Conservation (phyloP, 176 grass and related monocot species). For the Tillandsia leiboldiana region DNA sequence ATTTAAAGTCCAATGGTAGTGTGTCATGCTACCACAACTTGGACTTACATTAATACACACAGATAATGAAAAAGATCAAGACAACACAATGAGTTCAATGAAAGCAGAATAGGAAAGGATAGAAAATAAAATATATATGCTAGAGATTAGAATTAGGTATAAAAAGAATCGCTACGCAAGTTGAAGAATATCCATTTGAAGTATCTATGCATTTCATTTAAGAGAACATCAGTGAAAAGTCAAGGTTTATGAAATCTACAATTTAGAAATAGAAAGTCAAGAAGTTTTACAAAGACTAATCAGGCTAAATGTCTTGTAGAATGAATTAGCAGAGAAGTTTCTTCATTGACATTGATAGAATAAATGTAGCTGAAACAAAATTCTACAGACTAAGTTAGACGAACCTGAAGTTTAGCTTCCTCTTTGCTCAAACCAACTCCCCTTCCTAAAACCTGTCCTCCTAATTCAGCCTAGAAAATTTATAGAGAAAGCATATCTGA, state of each 20-base stretch:
- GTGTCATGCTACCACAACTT: background rate
- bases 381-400: conserved; percentile 3
- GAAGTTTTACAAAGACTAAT: too few relatives aligned
- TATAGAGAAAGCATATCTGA: conserved; percentile 8
- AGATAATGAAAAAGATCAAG: too few relatives aligned
- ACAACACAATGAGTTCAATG: too few relatives aligned
- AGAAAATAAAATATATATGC: too few relatives aligned
- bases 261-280: too few relatives aligned
- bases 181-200: too few relatives aligned
- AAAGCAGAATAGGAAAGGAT: too few relatives aligned
- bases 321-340: background rate
- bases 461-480: conserved; percentile 53
- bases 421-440: conserved; percentile 47
- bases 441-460: conserved; percentile 50
- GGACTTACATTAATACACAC: background rate
- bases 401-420: conserved; percentile 55
- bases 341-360: background rate
- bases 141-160: too few relatives aligned
- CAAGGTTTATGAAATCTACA: too few relatives aligned
- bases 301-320: background rate
- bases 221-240: too few relatives aligned
- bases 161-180: too few relatives aligned
- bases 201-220: too few relatives aligned
- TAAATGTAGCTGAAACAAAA: background rate
- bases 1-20: background rate